A percentile compares a stretch with the other conserved stretches of the same genome.
These are phyloP conservation scores for Globisporangium splendens DNA, from an alignment of 352 stramenopile genomes.

Conservation along the genomic window DNA sequence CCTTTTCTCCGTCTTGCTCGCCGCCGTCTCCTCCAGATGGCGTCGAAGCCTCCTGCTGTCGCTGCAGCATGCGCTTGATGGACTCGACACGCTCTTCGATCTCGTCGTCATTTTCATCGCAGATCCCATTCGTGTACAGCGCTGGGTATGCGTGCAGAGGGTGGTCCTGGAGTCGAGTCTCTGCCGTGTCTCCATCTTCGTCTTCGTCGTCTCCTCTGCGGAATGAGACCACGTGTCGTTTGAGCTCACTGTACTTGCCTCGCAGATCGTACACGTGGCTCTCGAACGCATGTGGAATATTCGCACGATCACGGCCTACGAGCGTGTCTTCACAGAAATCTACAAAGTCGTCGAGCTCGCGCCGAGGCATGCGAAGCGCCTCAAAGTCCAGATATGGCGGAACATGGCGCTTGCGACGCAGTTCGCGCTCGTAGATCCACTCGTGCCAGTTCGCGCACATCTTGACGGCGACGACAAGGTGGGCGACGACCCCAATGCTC, in stretches of 20 bases:
- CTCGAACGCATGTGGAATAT: constrained; percentile 39
- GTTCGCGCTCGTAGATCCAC: constrained; percentile 63
- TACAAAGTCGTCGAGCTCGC: constrained; percentile 45
- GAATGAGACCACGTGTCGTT: not conserved
- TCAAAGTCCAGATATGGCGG: constrained; percentile 14
- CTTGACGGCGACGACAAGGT: constrained; percentile 59
- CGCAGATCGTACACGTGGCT: constrained; percentile 42
- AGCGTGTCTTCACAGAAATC: constrained; percentile 50
- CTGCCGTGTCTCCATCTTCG: constrained; percentile 1
- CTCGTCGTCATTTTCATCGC: constrained; percentile 39
- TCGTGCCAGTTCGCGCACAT: constrained; percentile 79
- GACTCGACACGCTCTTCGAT: constrained; percentile 49
- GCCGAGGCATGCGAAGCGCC: constrained; percentile 27
- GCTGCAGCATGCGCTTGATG: constrained; percentile 21
- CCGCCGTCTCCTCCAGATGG: not conserved
- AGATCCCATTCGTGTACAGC: constrained; percentile 46
- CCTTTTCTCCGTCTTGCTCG: constrained; percentile 1
- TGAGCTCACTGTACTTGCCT: constrained; percentile 15
- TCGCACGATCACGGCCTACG: constrained; percentile 22
- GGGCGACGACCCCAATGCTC: constrained; percentile 50
- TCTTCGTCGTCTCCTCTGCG: not conserved
- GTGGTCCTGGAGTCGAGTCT: constrained; percentile 20
- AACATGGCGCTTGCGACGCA: constrained; percentile 16
- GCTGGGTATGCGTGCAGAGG: constrained; percentile 44
- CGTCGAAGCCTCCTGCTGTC: no score